Base-by-base conservation (phyloP, 345 rosid genomes). In the Tarenaya hassleriana region DNA sequence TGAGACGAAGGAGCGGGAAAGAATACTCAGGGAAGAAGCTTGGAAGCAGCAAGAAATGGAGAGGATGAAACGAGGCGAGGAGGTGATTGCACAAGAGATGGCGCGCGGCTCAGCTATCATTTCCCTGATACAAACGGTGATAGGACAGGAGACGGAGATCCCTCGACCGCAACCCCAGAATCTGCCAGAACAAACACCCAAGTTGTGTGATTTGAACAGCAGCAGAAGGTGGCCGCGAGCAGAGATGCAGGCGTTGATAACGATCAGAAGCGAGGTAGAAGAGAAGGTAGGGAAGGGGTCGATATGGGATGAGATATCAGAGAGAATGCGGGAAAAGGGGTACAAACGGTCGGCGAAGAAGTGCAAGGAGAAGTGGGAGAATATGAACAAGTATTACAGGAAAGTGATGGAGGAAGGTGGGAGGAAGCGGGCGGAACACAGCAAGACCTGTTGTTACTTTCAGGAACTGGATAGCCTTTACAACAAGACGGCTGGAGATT, bases 361-460 rank as follows among this genome's bases (percentile, higher is more conserved):
- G 66, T 87, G 96, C 13, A 84, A 71, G 72, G 94, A 79, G 76
- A 88, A 88, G 60, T 88, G 94, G 94, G 91, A 80, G 59, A 88
- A 84, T 69, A 80, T 88, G 60, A 82, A 80, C 66, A 80, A 80
- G 74, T 82, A 78, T 71, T 79, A 65, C 79, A 73, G 52, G 67
- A 79, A 63, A 64, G 61, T 79, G 10, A 50, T 54, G 41, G 88
- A 41, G 41, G 88, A 41, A 43, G 69, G 60, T 33, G 70, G 74
- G 31, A 73, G 62, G 72, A 77, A 74, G 60, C 80, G 37, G 61
- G 33, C 60, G 0, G 79, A 71, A 44, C 71, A 68, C 53, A 66
- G 67, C 54, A 76, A 75, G 72, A 58, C 72, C 44, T 71, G 81
- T 52, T 46, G 70, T 0, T 81, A 74, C 67, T 81, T 81, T 62